A percentile compares a stretch with the other conserved stretches of the same genome.
Conservation (phyloP, 2,329 filamentous ascomycete species). For the Apiospora kogelbergensis region DNA sequence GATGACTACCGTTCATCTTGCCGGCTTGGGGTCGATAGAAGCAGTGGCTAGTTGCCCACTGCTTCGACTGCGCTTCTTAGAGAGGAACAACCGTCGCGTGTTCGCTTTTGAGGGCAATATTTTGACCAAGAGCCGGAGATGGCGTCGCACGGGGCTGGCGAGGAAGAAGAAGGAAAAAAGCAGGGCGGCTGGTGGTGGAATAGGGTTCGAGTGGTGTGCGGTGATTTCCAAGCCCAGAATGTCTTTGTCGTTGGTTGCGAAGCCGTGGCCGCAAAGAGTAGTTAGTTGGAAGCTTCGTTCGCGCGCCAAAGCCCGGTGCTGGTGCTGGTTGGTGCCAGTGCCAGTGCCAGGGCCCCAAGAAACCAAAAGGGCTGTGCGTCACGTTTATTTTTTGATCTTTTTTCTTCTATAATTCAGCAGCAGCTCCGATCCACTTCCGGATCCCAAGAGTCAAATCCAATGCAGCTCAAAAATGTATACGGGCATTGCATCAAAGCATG, state of each 20-base stretch:
- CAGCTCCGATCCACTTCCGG: constrained; percentile 26
- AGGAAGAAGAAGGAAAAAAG: neutral
- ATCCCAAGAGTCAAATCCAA: constrained; percentile 9
- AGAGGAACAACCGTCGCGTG: neutral
- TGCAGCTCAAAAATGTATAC: neutral
- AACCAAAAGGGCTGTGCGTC: constrained; percentile 9
- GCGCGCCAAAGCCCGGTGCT: neutral
- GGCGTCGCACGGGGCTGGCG: neutral
- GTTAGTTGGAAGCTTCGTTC: neutral
- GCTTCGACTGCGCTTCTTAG: constrained; percentile 21
- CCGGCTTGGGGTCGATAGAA: constrained; percentile 54
- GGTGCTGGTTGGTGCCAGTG: neutral
- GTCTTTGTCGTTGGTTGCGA: constrained; percentile 5
- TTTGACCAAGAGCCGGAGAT: neutral
- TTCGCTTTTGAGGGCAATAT: neutral
- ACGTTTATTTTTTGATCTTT: neutral
- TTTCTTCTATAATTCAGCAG: neutral
- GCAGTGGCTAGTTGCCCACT: constrained; percentile 26
- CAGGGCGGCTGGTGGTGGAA: neutral
- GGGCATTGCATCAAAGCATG: neutral
- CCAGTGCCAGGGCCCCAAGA: neutral
- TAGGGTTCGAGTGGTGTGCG: constrained; percentile 1
- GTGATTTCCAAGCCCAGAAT: neutral
- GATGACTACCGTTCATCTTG: constrained; percentile 77
- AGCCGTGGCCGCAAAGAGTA: neutral